A percentile compares a stretch with the other conserved stretches of the same genome.
phyloP scores from a whole-genome alignment of 176 grass and related monocot genomes.

The Rhynchospora pubera region DNA sequence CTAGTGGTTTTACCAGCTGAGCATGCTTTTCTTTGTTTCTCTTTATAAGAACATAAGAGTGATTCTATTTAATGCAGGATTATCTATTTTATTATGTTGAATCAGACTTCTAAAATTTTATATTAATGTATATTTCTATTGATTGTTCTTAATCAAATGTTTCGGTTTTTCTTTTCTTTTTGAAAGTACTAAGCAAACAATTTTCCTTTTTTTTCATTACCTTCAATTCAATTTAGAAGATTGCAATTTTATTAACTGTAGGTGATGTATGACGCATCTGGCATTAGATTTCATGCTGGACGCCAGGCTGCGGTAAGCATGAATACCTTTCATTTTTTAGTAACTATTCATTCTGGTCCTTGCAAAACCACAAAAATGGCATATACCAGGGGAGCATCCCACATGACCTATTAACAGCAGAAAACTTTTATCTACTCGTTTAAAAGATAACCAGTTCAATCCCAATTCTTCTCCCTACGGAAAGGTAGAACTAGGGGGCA shows the following conservation, averaged over 20 bases:
- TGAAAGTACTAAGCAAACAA: too few species aligned
- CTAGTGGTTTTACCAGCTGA: neutral
- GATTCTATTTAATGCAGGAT: neutral
- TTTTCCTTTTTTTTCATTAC: neutral
- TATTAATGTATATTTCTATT: neutral
- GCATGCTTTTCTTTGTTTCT: neutral
- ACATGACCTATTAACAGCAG: neutral
- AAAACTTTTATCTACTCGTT: neutral
- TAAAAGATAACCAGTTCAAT: neutral
- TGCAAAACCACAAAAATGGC: neutral
- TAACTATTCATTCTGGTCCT: neutral
- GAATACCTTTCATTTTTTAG: constrained; percentile 4
- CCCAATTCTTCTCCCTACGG: neutral
- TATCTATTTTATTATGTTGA: neutral
- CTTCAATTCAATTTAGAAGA: constrained; percentile 11
- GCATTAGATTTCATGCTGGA: constrained; percentile 86
- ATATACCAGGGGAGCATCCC: neutral
- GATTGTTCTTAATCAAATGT: neutral
- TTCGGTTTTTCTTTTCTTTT: neutral
- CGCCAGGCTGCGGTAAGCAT: constrained; percentile 87
- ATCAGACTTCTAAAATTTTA: neutral
- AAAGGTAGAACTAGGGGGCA: neutral
- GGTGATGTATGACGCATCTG: constrained; percentile 99
- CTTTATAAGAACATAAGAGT: neutral
- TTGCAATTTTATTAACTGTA: constrained; percentile 19